phyloP scores from a whole-genome alignment of 495 filamentous ascomycete genomes.

The Neurospora sp. region DNA sequence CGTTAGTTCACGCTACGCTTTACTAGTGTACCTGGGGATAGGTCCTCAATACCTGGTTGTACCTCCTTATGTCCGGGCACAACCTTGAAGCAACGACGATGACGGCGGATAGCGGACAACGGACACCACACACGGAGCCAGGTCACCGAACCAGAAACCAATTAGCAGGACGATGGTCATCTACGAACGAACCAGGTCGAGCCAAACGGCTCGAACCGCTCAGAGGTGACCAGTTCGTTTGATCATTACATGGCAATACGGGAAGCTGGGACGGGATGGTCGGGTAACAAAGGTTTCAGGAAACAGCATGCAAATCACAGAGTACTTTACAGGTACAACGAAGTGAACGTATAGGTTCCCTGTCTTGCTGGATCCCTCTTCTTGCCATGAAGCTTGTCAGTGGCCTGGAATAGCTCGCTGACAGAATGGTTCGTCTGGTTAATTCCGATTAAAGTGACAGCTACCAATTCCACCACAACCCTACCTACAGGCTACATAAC shows the following conservation, averaged over 20 bases:
- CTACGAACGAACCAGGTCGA: background rate
- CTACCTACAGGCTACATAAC: background rate
- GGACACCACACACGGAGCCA: background rate
- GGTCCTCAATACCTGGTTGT: background rate
- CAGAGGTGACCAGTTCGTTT: background rate
- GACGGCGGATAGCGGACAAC: background rate
- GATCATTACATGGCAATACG: background rate
- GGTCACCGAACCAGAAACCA: background rate
- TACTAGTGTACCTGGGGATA: background rate
- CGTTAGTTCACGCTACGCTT: background rate
- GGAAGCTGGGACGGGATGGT: background rate
- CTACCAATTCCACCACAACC: background rate
- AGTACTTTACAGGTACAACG: background rate
- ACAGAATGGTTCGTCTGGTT: background rate
- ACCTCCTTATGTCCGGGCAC: background rate
- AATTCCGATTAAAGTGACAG: background rate
- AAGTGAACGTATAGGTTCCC: background rate
- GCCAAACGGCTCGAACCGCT: background rate
- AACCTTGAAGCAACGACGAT: background rate
- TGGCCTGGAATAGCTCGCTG: background rate
- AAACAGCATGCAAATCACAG: background rate
- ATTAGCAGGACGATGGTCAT: background rate
- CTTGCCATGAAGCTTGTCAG: background rate
- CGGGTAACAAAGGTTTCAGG: background rate
- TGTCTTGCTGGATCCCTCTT: background rate